These are phyloP conservation scores for Penicillium sclerotiorum DNA, from an alignment of 2,329 filamentous ascomycete genomes.

Conservation along the genomic window DNA sequence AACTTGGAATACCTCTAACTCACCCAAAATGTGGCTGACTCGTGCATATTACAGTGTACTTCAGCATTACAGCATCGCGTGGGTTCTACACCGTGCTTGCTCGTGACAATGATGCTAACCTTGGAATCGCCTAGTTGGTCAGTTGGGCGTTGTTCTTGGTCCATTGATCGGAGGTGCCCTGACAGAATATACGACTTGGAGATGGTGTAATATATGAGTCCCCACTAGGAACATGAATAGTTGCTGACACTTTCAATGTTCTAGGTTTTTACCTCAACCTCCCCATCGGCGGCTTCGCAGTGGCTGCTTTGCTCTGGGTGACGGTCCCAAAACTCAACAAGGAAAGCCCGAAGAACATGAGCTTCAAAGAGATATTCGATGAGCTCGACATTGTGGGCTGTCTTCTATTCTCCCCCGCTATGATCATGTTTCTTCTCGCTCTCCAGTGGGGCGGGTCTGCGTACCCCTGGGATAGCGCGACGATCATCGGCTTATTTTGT, in stretches of 20 bases:
- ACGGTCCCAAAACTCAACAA: constrained; percentile 12
- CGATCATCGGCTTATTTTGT: constrained; percentile 50
- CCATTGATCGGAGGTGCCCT: constrained; percentile 12
- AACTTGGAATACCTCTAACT: background rate
- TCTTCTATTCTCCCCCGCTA: constrained; percentile 26
- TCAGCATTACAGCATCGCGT: background rate
- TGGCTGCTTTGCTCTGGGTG: constrained; percentile 29
- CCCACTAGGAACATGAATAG: background rate
- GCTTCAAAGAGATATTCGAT: background rate
- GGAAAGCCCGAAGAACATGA: background rate
- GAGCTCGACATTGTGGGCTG: constrained; percentile 21
- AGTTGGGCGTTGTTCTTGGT: background rate
- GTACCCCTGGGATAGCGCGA: constrained; percentile 38
- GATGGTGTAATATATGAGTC: constrained; percentile 2
- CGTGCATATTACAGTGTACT: background rate
- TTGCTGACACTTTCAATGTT: background rate
- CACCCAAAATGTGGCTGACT: background rate
- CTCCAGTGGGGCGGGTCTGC: constrained; percentile 49
- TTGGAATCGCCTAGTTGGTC: background rate
- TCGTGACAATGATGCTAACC: background rate
- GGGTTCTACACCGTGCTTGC: background rate
- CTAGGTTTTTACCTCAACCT: constrained; percentile 45
- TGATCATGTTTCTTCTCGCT: constrained; percentile 47
- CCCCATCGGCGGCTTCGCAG: constrained; percentile 35
- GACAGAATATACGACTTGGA: constrained; percentile 4